Conservation (phyloP, 1,284 basidiomycete species). For the Termitomyces sp. region DNA sequence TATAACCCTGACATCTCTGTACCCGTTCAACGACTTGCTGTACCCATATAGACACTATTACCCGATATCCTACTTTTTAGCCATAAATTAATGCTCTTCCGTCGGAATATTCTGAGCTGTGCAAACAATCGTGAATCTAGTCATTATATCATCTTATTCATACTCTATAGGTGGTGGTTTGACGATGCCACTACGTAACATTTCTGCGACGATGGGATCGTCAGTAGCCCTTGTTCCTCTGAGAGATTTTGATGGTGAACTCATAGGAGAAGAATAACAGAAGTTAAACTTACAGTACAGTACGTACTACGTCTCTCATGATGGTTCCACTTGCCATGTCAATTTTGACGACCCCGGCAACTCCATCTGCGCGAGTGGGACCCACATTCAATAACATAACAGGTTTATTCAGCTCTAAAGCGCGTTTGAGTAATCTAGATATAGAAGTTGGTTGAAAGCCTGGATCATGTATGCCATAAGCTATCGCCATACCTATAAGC, state of each 20-base stretch:
- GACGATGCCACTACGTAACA: constrained; percentile 52
- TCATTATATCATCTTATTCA: constrained; percentile 20
- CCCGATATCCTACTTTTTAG: not conserved
- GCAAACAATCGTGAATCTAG: not conserved
- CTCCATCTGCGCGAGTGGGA: constrained; percentile 77
- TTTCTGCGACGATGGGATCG: constrained; percentile 38
- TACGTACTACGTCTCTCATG: constrained; percentile 55
- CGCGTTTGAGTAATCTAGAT: constrained; percentile 72
- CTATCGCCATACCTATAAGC: constrained; percentile 63
- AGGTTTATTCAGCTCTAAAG: constrained; percentile 69
- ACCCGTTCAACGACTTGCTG: not conserved
- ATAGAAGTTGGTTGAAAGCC: not conserved
- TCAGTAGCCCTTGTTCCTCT: constrained; percentile 37
- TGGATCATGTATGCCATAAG: not conserved
- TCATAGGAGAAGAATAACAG: not conserved
- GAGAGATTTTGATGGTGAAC: constrained; percentile 1
- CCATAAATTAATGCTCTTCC: not conserved
- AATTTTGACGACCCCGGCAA: constrained; percentile 72
- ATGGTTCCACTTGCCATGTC: constrained; percentile 68
- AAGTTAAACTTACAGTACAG: constrained; percentile 45
- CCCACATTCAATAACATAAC: constrained; percentile 83
- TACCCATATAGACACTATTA: not conserved
- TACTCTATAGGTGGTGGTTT: constrained; percentile 41
- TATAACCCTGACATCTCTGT: not conserved
- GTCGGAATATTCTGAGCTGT: not conserved